Base-by-base conservation (phyloP, 192 early-diverging fungal genomes). In the Podila epigama region DNA sequence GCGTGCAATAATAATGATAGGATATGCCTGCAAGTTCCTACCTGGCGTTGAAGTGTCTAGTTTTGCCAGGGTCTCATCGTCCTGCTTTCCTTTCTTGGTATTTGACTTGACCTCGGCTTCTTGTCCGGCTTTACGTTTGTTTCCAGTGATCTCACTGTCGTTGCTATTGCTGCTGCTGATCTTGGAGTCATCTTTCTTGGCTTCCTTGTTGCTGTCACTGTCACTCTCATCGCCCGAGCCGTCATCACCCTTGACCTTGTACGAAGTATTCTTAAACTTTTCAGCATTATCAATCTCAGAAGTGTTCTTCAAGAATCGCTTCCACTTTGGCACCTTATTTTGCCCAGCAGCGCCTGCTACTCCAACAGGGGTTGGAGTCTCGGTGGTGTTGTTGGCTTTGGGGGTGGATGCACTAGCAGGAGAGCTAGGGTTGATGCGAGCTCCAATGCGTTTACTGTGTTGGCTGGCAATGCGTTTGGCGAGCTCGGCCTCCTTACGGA, bases 181-280 rank as follows among this genome's bases (percentile, higher is more conserved):
- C 44, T 48, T 48, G n/a, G 44, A 22, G 10, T 48, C 20, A 22
- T 15, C 20, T 13, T 37, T 39, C 40, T 55, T 44, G 16, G 56
- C 64, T 1, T 64, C 56, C 16, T 53, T 36, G 12, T 54, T 58
- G 13, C 54, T 75, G 10, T 75, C 72, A 52, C 65, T 75, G 1
- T 60, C 61, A 16, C 56, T 59, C 22, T 66, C 64, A 8, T 67
- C 58, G 25, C 40, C 65, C 6, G 66, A 68, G 8, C 66, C 61
- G 36, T 77, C 73, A 31, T 77, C 73, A 12, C 73, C 73, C 41
- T 77, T 68, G 61, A 77, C 61, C 35, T 77, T 77, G 57, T 64
- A 77, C 0, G 73, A 63, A 15, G 66, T 77, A 22, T 77, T 61
- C 51, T 77, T 77, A 28, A 77, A 32, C 48, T 63, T 28, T 56